These are phyloP conservation scores for Sugiyamaella smithiae DNA, from an alignment of 805 yeast genomes.

Conservation along the genomic window DNA sequence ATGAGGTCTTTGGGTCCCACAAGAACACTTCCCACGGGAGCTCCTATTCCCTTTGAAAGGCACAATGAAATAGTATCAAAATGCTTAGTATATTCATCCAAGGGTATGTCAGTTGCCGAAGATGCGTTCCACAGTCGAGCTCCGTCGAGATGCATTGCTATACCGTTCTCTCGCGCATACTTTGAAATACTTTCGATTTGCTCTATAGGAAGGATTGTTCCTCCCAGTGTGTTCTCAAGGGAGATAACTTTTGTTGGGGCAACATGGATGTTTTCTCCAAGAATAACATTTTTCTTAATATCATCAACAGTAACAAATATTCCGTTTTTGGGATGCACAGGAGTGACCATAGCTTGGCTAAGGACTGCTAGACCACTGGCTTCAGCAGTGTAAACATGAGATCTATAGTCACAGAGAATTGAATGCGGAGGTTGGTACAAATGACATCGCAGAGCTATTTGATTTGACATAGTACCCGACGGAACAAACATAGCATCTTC, in stretches of 20 bases:
- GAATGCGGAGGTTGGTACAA: conserved; percentile 80
- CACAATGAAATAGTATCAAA: conserved; percentile 92
- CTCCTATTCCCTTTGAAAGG: conserved; percentile 85
- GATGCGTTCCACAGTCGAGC: conserved; percentile 95
- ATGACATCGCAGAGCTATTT: conserved; percentile 74
- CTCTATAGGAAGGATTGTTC: conserved; percentile 73
- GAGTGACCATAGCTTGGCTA: conserved; percentile 87
- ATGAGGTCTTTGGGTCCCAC: conserved; percentile 65
- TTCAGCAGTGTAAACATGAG: conserved; percentile 80
- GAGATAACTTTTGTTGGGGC: conserved; percentile 87
- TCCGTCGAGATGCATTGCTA: conserved; percentile 83
- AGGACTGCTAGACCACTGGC: conserved; percentile 90
- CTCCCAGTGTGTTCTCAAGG: conserved; percentile 86
- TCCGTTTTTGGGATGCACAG: conserved; percentile 78
- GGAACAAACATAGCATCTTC: conserved; percentile 80
- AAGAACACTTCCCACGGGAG: conserved; percentile 87
- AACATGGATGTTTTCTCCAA: conserved; percentile 78
- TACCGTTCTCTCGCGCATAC: conserved; percentile 60
- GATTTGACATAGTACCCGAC: conserved; percentile 90
- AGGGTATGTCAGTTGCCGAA: conserved; percentile 64
- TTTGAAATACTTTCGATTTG: conserved; percentile 68
- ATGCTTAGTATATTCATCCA: conserved; percentile 65
- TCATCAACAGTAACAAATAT: conserved; percentile 77
- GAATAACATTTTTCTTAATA: conserved; percentile 57
- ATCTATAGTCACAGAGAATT: conserved; percentile 80